Evolutionary conservation across 1,284 basidiomycete genomes (phyloP).

Genomic region (Puccinia polysora): DNA sequence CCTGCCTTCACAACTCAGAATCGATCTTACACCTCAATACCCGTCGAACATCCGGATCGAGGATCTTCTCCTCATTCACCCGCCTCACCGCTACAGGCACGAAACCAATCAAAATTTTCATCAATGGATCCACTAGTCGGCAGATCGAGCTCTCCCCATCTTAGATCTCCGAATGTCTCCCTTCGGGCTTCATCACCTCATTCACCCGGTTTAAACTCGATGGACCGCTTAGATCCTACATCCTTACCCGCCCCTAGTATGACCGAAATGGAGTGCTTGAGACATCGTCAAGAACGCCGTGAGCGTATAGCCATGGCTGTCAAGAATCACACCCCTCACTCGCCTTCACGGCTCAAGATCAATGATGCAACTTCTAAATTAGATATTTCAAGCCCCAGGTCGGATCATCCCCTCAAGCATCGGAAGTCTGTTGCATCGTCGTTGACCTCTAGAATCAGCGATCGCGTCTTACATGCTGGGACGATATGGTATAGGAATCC

Average conservation of each 20-base stretch:
- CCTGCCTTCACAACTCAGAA: background rate
- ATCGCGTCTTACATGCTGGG: constrained; percentile 36
- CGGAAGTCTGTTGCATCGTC: constrained; percentile 38
- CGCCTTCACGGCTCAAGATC: background rate
- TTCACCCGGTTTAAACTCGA: constrained; percentile 1
- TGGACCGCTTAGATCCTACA: constrained; percentile 1
- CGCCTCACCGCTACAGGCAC: constrained; percentile 5
- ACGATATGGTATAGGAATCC: constrained; percentile 42
- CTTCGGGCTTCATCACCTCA: background rate
- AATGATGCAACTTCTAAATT: background rate
- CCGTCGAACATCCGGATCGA: background rate
- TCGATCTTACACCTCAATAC: background rate
- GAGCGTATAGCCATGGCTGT: constrained; percentile 31
- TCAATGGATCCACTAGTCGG: background rate
- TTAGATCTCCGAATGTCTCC: background rate
- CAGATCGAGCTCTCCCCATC: constrained; percentile 2
- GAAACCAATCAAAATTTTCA: background rate
- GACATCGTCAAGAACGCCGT: constrained; percentile 23
- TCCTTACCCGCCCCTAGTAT: constrained; percentile 1
- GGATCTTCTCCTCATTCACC: constrained; percentile 15
- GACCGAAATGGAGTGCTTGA: constrained; percentile 19
- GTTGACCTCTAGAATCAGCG: constrained; percentile 35
- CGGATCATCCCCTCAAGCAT: constrained; percentile 30
- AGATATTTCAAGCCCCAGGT: constrained; percentile 13
- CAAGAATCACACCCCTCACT: constrained; percentile 5